Base-by-base conservation (phyloP, 192 early-diverging fungal genomes). In the Chytriomyces sp. region DNA sequence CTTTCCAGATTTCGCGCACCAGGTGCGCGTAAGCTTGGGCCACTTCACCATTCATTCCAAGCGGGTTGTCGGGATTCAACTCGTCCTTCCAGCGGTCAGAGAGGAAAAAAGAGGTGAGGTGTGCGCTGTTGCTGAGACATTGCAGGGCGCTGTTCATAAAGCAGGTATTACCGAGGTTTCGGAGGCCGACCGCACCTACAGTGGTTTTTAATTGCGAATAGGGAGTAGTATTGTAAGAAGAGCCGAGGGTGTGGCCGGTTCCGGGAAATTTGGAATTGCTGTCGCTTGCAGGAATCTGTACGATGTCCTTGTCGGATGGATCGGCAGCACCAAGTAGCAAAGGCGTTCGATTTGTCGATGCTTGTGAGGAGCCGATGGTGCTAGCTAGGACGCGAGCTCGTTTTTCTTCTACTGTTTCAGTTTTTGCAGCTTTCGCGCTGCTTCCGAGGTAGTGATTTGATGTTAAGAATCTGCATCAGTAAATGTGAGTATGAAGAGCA, bases 61-160 rank as follows among this genome's bases (percentile, higher is more conserved):
- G 64, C 7, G 86, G 83, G 73, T 95, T 95, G 0, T 73, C 75
- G 2, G 73, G 54, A 67, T 93, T 93, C 36, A 93, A 80, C 49
- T 90, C 81, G 3, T 81, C 74, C 55, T 86, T 81, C 78, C 84
- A 91, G 39, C 7, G 65, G 56, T 70, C 75, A 39, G 52, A 59
- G 10, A 81, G 72, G 34, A 84, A 80, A 61, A 75, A 80, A 0
- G 61, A 67, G 3, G 84, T 85, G 14, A 85, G 67, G 31, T 76
- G 81, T 26, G 75, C 69, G 19, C 80, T 90, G 64, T 93, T 90
- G 41, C 89, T 89, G 39, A 97, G 78, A 68, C 95, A 98, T 80
- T 95, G 93, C n/a, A 95, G 74, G 8, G 91, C 92, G 5, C 91
- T 91, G 79, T 93, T 94, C 93, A 95, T 95, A 70, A 91, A 95